Conservation (phyloP, 495 filamentous ascomycete species). For the Aspergillus bertholletiae region DNA sequence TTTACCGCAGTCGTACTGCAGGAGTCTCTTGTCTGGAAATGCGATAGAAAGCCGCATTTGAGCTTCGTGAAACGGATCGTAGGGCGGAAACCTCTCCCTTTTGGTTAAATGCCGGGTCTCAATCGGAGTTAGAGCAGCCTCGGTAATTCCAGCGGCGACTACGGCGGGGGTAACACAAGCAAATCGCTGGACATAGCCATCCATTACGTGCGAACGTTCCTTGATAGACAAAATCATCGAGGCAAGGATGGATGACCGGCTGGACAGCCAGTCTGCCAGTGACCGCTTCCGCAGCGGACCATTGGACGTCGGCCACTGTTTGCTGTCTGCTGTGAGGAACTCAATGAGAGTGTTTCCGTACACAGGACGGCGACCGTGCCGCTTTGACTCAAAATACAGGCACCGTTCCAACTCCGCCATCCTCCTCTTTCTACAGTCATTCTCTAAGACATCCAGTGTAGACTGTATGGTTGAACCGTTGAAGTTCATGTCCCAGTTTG, state of each 20-base stretch:
- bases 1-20: slow-evolving; percentile 98
- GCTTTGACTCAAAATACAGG: slow-evolving; percentile 75
- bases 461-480: slow-evolving; percentile 64
- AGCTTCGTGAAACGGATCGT: slow-evolving; percentile 91
- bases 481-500: slow-evolving; percentile 55
- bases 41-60: slow-evolving; percentile 91
- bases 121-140: slow-evolving; percentile 64
- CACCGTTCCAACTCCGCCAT: slow-evolving; percentile 78
- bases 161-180: slow-evolving; percentile 88
- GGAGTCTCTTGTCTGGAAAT: slow-evolving; percentile 90
- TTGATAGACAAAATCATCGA: slow-evolving; percentile 71
- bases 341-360: slow-evolving; percentile 76
- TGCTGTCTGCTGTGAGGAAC: slow-evolving; percentile 60
- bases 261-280: slow-evolving; percentile 69
- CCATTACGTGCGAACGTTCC: slow-evolving; percentile 65
- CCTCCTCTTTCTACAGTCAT: slow-evolving; percentile 62
- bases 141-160: slow-evolving; percentile 71
- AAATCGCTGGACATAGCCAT: slow-evolving; percentile 78
- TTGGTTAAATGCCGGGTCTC: slow-evolving; percentile 50
- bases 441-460: slow-evolving; percentile 69
- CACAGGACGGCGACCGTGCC: slow-evolving; percentile 75
- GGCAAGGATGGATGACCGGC: slow-evolving; percentile 62
- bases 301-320: slow-evolving; percentile 37
- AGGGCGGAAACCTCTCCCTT: slow-evolving; percentile 50
- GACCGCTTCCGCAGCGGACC: slow-evolving; percentile 39